Percentiles rank a stretch among this genome's conserved stretches.
Conservation (phyloP, 768 basidiomycete species). For the Brasilioporus rufonigricans region DNA sequence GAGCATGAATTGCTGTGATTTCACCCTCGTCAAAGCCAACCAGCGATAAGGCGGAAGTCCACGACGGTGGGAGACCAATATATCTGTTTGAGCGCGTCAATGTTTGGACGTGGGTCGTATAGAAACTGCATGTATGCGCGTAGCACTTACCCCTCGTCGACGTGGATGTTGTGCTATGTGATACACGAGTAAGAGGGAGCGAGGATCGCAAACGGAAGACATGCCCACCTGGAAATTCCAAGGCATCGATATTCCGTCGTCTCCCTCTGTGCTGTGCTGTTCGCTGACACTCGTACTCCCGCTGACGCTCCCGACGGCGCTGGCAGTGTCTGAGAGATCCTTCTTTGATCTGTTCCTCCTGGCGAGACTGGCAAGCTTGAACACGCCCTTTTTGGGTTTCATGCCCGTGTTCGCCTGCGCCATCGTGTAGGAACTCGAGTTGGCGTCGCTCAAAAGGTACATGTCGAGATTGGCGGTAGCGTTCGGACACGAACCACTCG, state of each 20-base stretch:
- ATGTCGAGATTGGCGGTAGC: background rate
- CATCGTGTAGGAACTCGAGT: slow-evolving; percentile 13
- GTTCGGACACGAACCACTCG: slow-evolving; percentile 20
- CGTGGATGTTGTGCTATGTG: slow-evolving; percentile 72
- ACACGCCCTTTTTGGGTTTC: slow-evolving; percentile 31
- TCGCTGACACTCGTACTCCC: slow-evolving; percentile 14
- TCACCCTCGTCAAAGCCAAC: slow-evolving; percentile 70
- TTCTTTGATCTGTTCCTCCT: slow-evolving; percentile 33
- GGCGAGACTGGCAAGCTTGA: slow-evolving; percentile 36
- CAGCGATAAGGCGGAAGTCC: slow-evolving; percentile 58
- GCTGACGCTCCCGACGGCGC: slow-evolving; percentile 12
- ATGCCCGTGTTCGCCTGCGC: slow-evolving; percentile 2
- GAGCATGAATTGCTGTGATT: slow-evolving; percentile 56
- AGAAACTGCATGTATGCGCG: background rate
- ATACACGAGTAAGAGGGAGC: background rate
- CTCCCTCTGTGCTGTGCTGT: slow-evolving; percentile 34
- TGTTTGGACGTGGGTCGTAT: background rate
- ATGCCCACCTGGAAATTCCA: slow-evolving; percentile 69
- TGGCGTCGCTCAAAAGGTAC: slow-evolving; percentile 18
- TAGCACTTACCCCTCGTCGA: slow-evolving; percentile 63
- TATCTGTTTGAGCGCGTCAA: slow-evolving; percentile 38
- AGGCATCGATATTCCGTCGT: slow-evolving; percentile 63
- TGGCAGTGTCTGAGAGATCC: slow-evolving; percentile 25
- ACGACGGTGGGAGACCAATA: slow-evolving; percentile 69
- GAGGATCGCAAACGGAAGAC: background rate